Evolutionary conservation across 192 early-diverging fungal species (phyloP), one percentile per base, ranked within the genome.

Genomic region (Coemansia sp.): DNA sequence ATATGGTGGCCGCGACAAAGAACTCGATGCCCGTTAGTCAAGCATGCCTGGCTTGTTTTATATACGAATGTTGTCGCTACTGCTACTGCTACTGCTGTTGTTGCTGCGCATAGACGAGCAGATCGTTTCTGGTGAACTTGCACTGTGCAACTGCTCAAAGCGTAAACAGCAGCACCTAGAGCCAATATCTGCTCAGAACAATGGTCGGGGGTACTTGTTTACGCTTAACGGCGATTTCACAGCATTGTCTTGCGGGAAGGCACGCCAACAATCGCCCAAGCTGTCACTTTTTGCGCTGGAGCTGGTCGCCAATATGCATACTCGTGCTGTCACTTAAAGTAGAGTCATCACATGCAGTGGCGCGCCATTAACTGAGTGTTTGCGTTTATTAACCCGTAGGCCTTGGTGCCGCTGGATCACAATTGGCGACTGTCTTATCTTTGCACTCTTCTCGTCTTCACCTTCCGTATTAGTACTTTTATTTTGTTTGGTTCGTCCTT

Each of bases 151-250:
- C 31, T 61, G 34, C 29, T 36, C 36, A 19, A 61, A 23, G 59
- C 59, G 37, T 39, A 61, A 61, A 39, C 59, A 61, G 36, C 27
- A 61, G 2, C n/a, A n/a, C 17, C n/a, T 14, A 59, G 27, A 55
- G 11, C 51, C 25, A 29, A 25, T 55, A 21, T 48, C 46, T 19
- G n/a, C 46, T 19, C n/a, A 19, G 37, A 39, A 61, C 59, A 61
- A 61, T 61, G 36, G 59, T n/a, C 34, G 29, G 19, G 57, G 15
- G 32, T 61, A 17, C 59, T 36, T 61, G 59, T 61, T 61, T 61
- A 38, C 59, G n/a, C 59, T 15, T 38, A 25, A 25, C 21, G 32
- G 36, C 21, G 21, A 36, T 48, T 48, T 9, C 34, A 19, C n/a
- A 12, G 17, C 9, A 61, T 61, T 61, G 59, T 61, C 59, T 41